Conservation (phyloP, 805 yeast species). For the Priceomyces fermenticarens region DNA sequence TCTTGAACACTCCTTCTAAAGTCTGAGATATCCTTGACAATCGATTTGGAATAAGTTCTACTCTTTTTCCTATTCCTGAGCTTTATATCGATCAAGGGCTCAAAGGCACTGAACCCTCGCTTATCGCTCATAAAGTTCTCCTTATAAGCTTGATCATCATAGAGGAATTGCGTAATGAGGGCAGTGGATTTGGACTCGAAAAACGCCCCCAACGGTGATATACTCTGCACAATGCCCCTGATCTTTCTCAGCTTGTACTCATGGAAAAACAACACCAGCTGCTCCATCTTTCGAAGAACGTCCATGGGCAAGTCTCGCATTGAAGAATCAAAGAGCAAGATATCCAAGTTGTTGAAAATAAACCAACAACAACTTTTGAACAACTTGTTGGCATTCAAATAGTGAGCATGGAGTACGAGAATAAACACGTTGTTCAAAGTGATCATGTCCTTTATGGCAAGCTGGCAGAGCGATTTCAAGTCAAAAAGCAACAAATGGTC, state of each 20-base stretch:
- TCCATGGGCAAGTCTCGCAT: slow-evolving; percentile 27
- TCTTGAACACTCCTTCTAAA: slow-evolving; percentile 20
- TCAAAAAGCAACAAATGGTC: slow-evolving; percentile 63
- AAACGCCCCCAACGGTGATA: slow-evolving; percentile 18
- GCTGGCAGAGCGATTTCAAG: slow-evolving; percentile 60
- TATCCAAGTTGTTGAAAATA: slow-evolving; percentile 61
- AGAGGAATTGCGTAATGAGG: slow-evolving; percentile 19
- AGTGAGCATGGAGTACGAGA: slow-evolving; percentile 53
- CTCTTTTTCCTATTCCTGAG: slow-evolving; percentile 19
- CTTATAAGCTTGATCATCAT: slow-evolving; percentile 18
- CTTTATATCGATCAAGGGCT: slow-evolving; percentile 32
- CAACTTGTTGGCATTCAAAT: slow-evolving; percentile 51
- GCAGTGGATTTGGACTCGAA: slow-evolving; percentile 17
- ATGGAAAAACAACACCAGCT: slow-evolving; percentile 23
- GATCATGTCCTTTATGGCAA: slow-evolving; percentile 54
- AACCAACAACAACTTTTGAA: slow-evolving; percentile 65
- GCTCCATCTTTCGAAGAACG: slow-evolving; percentile 24
- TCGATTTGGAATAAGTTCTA: too few relatives aligned
- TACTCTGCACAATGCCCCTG: slow-evolving; percentile 2
- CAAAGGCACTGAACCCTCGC: slow-evolving; percentile 30
- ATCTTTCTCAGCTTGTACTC: slow-evolving; percentile 2
- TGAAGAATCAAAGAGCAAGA: slow-evolving; percentile 49
- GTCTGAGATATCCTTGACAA: slow-evolving; percentile 5
- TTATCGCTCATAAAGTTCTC: slow-evolving; percentile 32
- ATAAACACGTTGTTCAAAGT: slow-evolving; percentile 57